A percentile compares a stretch with the other conserved stretches of the same genome.
phyloP scores from a whole-genome alignment of 192 early-diverging fungal species.

The Entophlyctis luteolus region DNA sequence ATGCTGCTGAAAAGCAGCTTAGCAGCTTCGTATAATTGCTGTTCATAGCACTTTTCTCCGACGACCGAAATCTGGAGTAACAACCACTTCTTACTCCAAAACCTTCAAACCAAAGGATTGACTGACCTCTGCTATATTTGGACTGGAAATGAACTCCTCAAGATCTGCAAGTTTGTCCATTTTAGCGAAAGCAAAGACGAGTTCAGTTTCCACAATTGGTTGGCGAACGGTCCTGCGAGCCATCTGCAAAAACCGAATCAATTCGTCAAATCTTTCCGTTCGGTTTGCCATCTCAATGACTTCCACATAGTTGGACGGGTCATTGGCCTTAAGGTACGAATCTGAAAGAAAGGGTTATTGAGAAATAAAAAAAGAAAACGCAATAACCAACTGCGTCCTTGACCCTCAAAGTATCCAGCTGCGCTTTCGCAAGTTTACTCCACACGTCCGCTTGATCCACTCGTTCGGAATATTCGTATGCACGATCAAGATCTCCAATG shows the following conservation, averaged over 20 bases:
- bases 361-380: neutral
- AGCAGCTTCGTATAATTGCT: slow-evolving; percentile 87
- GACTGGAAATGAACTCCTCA: slow-evolving; percentile 87
- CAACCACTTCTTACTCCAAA: too few relatives aligned
- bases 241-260: slow-evolving; percentile 92
- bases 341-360: slow-evolving; percentile 41
- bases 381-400: slow-evolving; percentile 81
- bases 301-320: slow-evolving; percentile 81
- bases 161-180: slow-evolving; percentile 85
- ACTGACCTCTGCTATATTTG: slow-evolving; percentile 88
- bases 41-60: slow-evolving; percentile 93
- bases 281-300: slow-evolving; percentile 77
- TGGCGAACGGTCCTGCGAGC: slow-evolving; percentile 94
- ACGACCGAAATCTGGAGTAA: slow-evolving; percentile 64
- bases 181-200: slow-evolving; percentile 94
- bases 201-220: slow-evolving; percentile 91
- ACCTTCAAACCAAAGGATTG: neutral
- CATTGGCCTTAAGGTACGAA: slow-evolving; percentile 95
- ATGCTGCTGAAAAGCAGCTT: slow-evolving; percentile 92
- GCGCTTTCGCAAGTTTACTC: slow-evolving; percentile 92
- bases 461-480: slow-evolving; percentile 91
- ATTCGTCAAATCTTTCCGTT: slow-evolving; percentile 88
- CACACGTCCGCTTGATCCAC: slow-evolving; percentile 89
- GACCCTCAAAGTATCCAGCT: slow-evolving; percentile 83
- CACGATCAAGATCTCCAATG: slow-evolving; percentile 89